Percentiles rank a stretch among this genome's conserved stretches.
phyloP scores from a whole-genome alignment of 345 rosid species.

The Eucalyptus fibrosa region DNA sequence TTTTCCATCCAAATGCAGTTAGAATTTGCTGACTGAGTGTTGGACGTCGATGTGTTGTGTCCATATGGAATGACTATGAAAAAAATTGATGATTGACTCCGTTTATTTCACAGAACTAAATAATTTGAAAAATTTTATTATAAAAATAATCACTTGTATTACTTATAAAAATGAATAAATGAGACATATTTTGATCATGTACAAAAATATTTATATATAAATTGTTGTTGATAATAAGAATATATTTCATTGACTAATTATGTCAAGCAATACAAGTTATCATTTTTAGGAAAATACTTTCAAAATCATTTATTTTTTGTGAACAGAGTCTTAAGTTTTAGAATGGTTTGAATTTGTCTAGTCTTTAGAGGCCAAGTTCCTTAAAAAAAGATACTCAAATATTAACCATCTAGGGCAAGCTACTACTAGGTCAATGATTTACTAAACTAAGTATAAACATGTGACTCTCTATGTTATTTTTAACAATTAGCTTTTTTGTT shows the following conservation, averaged over 20 bases:
- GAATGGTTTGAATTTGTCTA: not conserved
- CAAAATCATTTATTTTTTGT: no score
- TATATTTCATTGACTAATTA: no score
- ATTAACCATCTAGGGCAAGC: not conserved
- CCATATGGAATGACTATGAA: not conserved
- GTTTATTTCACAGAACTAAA: rapidly evolving
- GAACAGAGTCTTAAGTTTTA: not conserved
- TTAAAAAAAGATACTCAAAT: not conserved
- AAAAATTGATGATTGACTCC: not conserved
- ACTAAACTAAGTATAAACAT: not conserved
- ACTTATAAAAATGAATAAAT: no score
- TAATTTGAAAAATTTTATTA: no score
- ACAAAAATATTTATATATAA: no score
- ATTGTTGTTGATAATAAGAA: no score
- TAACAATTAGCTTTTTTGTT: not conserved
- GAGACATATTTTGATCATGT: no score
- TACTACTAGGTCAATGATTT: not conserved
- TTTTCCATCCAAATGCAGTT: not conserved
- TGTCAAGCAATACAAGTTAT: no score
- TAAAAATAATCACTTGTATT: no score
- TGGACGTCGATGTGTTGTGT: not conserved
- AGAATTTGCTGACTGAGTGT: not conserved
- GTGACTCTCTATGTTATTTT: not conserved
- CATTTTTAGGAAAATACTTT: no score
- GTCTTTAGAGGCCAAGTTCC: not conserved